These are phyloP conservation scores for Davidsoniella australis DNA, from an alignment of 2,329 filamentous ascomycete genomes.

Conservation along the genomic window DNA sequence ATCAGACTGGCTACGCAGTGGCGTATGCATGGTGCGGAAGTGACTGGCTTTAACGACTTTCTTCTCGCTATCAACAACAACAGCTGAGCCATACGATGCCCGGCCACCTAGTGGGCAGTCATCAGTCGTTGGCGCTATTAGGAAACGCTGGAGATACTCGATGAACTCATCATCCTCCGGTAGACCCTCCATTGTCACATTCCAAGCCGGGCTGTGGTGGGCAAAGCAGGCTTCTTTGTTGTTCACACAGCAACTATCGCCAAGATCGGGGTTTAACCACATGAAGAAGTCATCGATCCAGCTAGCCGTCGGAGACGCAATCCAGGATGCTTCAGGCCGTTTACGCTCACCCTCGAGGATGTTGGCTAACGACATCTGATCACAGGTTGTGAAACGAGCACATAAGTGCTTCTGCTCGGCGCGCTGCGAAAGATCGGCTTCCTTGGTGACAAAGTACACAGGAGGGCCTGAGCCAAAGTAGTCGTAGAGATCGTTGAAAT, in stretches of 20 bases:
- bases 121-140: conserved; percentile 60
- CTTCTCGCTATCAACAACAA: conserved; percentile 56
- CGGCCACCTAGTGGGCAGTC: conserved; percentile 78
- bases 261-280: conserved; percentile 78
- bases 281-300: conserved; percentile 96
- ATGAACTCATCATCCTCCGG: conserved; percentile 86
- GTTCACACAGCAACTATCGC: conserved; percentile 55
- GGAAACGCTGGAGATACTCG: conserved; percentile 68
- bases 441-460: conserved; percentile 83
- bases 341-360: conserved; percentile 90
- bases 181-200: conserved; percentile 78
- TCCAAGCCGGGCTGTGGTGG: conserved; percentile 65
- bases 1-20: conserved; percentile 72
- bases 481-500: conserved; percentile 88
- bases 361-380: conserved; percentile 69
- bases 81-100: conserved; percentile 69
- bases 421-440: conserved; percentile 62
- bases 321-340: conserved; percentile 70
- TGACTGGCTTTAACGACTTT: conserved; percentile 64
- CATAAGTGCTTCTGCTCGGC: conserved; percentile 71
- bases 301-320: conserved; percentile 73
- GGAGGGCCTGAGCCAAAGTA: conserved; percentile 87
- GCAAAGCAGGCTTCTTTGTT: conserved; percentile 60
- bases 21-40: conserved; percentile 81
- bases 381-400: conserved; percentile 77